Evolutionary conservation across 1,139 yeast species (phyloP).

Genomic region (Pichia sp.): DNA sequence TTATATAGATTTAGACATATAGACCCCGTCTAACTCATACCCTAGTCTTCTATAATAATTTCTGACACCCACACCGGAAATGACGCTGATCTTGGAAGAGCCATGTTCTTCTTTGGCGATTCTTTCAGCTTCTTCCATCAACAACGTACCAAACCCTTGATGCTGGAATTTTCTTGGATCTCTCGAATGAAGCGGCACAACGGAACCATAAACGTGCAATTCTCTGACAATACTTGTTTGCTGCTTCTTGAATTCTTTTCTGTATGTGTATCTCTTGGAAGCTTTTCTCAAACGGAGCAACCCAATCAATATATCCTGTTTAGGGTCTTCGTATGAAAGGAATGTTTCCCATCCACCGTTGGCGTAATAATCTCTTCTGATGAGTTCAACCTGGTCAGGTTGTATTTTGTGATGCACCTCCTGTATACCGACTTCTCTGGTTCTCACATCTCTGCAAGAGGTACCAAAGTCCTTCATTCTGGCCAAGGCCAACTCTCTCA

Average conservation of each 20-base stretch:
- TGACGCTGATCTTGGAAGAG: slow-evolving; percentile 83
- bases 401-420: slow-evolving; percentile 96
- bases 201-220: slow-evolving; percentile 94
- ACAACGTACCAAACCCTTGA: slow-evolving; percentile 95
- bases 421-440: slow-evolving; percentile 97
- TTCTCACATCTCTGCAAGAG: slow-evolving; percentile 93
- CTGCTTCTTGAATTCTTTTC: slow-evolving; percentile 81
- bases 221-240: slow-evolving; percentile 93
- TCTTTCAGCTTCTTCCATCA: slow-evolving; percentile 98
- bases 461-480: slow-evolving; percentile 99
- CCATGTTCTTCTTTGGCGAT: slow-evolving; percentile 96
- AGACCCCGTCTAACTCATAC: slow-evolving; percentile 90
- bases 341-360: slow-evolving; percentile 99
- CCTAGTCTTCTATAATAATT: slow-evolving; percentile 92
- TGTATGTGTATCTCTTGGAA: slow-evolving; percentile 79
- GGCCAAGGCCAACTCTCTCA: slow-evolving; percentile 91
- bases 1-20: slow-evolving; percentile 65
- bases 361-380: slow-evolving; percentile 93
- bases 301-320: slow-evolving; percentile 92
- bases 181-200: slow-evolving; percentile 94
- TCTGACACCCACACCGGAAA: slow-evolving; percentile 96
- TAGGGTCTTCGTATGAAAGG: slow-evolving; percentile 93
- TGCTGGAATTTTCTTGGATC: slow-evolving; percentile 98
- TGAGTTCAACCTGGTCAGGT: slow-evolving; percentile 95
- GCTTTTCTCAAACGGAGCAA: slow-evolving; percentile 84